phyloP scores from a whole-genome alignment of 2,329 filamentous ascomycete species.

The Trichoderma sp. region DNA sequence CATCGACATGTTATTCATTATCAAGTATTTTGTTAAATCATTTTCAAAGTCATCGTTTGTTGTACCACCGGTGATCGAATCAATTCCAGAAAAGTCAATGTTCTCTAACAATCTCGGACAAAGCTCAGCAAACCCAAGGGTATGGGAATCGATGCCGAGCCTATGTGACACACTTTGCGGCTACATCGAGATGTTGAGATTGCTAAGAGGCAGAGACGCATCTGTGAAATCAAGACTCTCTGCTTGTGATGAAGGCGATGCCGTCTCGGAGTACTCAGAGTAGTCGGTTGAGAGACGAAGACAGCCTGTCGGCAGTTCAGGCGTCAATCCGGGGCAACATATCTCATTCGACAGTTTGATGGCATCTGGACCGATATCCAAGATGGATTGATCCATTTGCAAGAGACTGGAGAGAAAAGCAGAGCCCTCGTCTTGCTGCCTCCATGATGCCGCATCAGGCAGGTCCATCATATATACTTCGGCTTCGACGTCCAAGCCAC shows the following conservation, averaged over 20 bases:
- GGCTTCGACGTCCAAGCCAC: background rate
- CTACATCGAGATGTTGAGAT: background rate
- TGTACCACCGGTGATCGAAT: fast-evolving
- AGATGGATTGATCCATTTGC: background rate
- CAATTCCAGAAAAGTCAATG: background rate
- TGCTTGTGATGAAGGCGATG: background rate
- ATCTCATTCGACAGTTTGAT: too few relatives aligned
- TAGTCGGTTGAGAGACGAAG: too few relatives aligned
- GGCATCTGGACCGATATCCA: background rate
- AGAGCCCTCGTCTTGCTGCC: background rate
- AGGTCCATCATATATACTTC: background rate
- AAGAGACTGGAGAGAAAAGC: fast-evolving
- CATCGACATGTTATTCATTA: background rate
- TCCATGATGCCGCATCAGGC: background rate
- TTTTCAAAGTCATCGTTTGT: background rate
- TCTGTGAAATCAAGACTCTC: background rate
- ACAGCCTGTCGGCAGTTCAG: background rate
- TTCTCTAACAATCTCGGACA: background rate
- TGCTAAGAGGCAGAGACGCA: background rate
- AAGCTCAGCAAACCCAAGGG: background rate
- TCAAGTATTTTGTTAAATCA: background rate
- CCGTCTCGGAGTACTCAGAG: background rate
- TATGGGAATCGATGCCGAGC: background rate
- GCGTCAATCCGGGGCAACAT: background rate
- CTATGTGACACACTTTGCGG: background rate